Conservation (phyloP, 352 stramenopile species). For the Thalassiosira livingstoniorum region DNA sequence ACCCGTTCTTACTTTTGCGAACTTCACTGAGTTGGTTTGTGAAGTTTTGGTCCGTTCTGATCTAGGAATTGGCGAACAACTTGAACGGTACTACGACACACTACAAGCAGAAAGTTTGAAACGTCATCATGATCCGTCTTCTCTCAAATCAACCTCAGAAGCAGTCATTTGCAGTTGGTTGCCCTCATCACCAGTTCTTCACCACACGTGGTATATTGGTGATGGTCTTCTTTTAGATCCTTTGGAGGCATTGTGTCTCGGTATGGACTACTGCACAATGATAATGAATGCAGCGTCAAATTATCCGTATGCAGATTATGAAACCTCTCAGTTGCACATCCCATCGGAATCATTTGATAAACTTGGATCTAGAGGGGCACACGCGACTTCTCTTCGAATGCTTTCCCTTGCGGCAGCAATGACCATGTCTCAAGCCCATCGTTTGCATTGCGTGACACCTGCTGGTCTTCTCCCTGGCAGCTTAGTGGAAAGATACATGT, state of each 20-base stretch:
- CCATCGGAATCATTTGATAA: conserved; percentile 46
- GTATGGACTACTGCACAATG: conserved; percentile 70
- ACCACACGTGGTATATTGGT: conserved; percentile 83
- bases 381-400: conserved; percentile 71
- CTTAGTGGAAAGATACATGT: conserved; percentile 38
- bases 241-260: conserved; percentile 58
- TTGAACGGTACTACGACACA: conserved; percentile 66
- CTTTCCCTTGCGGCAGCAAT: conserved; percentile 50
- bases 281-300: conserved; percentile 58
- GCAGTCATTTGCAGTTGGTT: conserved; percentile 15
- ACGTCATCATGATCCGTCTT: conserved; percentile 16
- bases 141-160: neutral
- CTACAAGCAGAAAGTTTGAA: conserved; percentile 41
- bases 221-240: conserved; percentile 82
- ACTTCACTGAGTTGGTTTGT: conserved; percentile 71
- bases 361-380: conserved; percentile 65
- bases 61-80: conserved; percentile 73
- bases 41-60: conserved; percentile 74
- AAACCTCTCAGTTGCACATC: neutral
- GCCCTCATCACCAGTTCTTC: conserved; percentile 52
- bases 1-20: conserved; percentile 52
- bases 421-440: conserved; percentile 44
- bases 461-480: conserved; percentile 31
- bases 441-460: neutral
- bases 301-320: conserved; percentile 31